Base-by-base conservation (phyloP, 495 filamentous ascomycete species). In the Tuber calosporum region DNA sequence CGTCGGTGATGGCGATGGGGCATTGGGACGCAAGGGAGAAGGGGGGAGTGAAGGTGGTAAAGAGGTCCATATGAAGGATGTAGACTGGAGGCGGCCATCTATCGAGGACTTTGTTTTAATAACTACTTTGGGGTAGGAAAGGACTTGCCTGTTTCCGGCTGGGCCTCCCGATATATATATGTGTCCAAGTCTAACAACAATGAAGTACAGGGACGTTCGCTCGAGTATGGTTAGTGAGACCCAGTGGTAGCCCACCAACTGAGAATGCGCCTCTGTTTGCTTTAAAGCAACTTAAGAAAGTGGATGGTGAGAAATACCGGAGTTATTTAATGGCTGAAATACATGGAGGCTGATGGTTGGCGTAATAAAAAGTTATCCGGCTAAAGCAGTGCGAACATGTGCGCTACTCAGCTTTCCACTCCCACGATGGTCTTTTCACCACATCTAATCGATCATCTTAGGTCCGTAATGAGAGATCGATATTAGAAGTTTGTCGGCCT, bases 361-460 rank as follows among this genome's bases (percentile, higher is more conserved):
- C 69, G 74, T 71, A 62, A 75, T n/a, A 26, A 72, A 72, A 83
- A 92, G 93, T 98, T 73, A 94, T 99, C 84, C 92, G 92, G 77
- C 85, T 97, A 75, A 98, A 99, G 86, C 95, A 99, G 84, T 90
- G 97, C 77, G 95, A 97, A 84, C 95, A 98, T 85, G 93, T 97
- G 73, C 91, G 74, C 66, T 66, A 69, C 66, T 71, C 42, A 42
- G 38, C 38, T 38, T 38, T 68, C 41, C 43, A 53, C 37, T 45
- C 13, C 40, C 66, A 36, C 36, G 39, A 71, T 71, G n/a, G 38
- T n/a, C 37, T 66, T 42, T 41, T 37, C 45, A 67, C 30, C 69
- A 68, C 62, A 69, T 42, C 41, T 71, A 42, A 70, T 39, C 36
- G 73, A 66, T 71, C 42, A 69, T 72, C 40, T 38, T 48, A 80